A percentile compares a stretch with the other conserved stretches of the same genome.
These are phyloP conservation scores for Primulina tabacum DNA, from an alignment of 257 asterid genomes.

Conservation along the genomic window DNA sequence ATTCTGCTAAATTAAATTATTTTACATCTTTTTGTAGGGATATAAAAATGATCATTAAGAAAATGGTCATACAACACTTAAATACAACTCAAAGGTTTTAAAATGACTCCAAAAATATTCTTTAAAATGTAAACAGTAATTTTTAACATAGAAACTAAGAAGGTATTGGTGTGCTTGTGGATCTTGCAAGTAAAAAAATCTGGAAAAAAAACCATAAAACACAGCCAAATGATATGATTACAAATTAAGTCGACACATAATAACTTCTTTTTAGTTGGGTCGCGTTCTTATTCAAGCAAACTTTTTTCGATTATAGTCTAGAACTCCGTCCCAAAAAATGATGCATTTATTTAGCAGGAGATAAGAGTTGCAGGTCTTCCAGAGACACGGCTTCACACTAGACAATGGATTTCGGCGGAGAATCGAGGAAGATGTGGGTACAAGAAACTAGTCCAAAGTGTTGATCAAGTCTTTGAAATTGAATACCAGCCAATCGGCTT, in stretches of 20 bases:
- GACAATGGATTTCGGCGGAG: neutral
- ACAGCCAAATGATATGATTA: too few relatives aligned
- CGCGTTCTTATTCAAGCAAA: neutral
- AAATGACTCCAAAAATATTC: too few relatives aligned
- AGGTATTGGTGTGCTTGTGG: neutral
- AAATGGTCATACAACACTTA: too few relatives aligned
- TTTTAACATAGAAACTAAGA: too few relatives aligned
- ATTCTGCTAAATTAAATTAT: too few relatives aligned
- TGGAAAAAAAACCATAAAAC: neutral
- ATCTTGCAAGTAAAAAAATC: neutral
- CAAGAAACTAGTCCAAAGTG: conserved; percentile 45
- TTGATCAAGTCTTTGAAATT: conserved; percentile 66
- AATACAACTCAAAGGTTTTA: too few relatives aligned
- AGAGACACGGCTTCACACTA: neutral
- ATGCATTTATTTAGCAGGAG: neutral
- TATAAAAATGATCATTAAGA: too few relatives aligned
- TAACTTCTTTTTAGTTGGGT: too few relatives aligned
- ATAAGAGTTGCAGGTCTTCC: neutral
- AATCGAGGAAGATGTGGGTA: neutral
- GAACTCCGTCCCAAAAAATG: neutral
- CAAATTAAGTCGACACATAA: neutral
- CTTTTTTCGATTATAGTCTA: too few relatives aligned
- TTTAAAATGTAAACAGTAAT: too few relatives aligned
- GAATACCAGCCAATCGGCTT: conserved; percentile 90
- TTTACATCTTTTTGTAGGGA: too few relatives aligned